Base-by-base conservation (phyloP, 169 alveolate species). In the Pseudocohnilembus persalinus region DNA sequence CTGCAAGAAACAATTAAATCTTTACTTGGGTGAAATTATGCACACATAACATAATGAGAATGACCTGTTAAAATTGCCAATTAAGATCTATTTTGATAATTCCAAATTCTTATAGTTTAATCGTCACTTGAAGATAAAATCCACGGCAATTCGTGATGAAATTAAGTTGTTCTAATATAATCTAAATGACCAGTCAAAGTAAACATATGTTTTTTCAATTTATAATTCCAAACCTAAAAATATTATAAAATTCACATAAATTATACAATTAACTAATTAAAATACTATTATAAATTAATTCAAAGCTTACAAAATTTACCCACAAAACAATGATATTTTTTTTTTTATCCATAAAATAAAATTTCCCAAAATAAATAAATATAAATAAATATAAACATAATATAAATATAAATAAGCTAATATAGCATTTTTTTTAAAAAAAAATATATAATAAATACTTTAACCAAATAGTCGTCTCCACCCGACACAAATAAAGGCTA, bases 101-200 rank as follows among this genome's bases (percentile, higher is more conserved):
- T 98, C 99, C 99, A 98, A 11, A 98, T 96, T 83, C 99, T 95
- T 88, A 97, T 96, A 31, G 99, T 98, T 92, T 97, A 98, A 88
- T 98, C 99, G 90, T 98, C 99, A 0, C 98, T 94, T 76, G 98
- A 92, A 30, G 98, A 95, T 74, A 98, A 94, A 28, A 97, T 95
- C 99, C 99, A 98, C 16, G 99, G 99, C 63, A 97, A 96, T 87
- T 97, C 99, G 74, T 95, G 94, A 83, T 98, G 99, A 88, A 98
- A 98, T 90, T 96, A 95, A 25, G 97, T 99, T 26, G 98, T 98
- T 89, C 99, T 92, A 20, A 98, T 97, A 92, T 98, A 98, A 93
- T 98, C 99, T 81, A 96, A 87, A 89, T 98, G 99, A 6, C 99
- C 99, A 29, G 93, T 90, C 74, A 98, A 91, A 30, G 99, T 95